These are phyloP conservation scores for Oryza meyeriana DNA, from an alignment of 176 grass and related monocot genomes.

Conservation along the genomic window DNA sequence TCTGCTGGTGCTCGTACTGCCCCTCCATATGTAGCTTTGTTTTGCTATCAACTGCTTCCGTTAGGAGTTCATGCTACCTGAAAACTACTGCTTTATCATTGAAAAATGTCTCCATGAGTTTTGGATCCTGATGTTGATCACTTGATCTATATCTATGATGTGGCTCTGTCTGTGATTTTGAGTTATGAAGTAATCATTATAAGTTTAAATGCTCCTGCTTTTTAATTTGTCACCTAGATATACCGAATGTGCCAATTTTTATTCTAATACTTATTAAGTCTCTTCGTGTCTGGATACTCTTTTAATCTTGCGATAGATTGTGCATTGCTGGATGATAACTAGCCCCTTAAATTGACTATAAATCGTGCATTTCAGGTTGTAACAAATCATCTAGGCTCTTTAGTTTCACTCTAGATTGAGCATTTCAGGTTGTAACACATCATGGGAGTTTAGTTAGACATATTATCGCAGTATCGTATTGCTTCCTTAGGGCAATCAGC, in stretches of 20 bases:
- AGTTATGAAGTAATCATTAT: slow-evolving; percentile 35
- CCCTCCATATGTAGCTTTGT: slow-evolving; percentile 18
- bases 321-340: background rate
- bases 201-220: background rate
- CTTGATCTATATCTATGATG: slow-evolving; percentile 17
- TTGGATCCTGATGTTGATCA: slow-evolving; percentile 30
- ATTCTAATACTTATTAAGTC: no score
- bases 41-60: background rate
- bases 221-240: background rate
- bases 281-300: background rate
- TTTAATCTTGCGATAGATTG: background rate
- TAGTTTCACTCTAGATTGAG: background rate
- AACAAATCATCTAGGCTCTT: no score
- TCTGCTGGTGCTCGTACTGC: slow-evolving; percentile 1
- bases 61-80: slow-evolving; percentile 27
- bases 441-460: background rate
- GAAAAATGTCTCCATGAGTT: slow-evolving; percentile 21
- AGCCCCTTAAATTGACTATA: background rate
- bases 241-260: background rate
- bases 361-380: background rate
- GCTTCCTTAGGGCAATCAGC: background rate
- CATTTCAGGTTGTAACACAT: background rate
- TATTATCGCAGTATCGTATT: background rate
- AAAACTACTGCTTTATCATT: slow-evolving; percentile 31
- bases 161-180: slow-evolving; percentile 17